These are phyloP conservation scores for Hylodesmum podocarpum DNA, from an alignment of 306 rosid species.

Conservation along the genomic window DNA sequence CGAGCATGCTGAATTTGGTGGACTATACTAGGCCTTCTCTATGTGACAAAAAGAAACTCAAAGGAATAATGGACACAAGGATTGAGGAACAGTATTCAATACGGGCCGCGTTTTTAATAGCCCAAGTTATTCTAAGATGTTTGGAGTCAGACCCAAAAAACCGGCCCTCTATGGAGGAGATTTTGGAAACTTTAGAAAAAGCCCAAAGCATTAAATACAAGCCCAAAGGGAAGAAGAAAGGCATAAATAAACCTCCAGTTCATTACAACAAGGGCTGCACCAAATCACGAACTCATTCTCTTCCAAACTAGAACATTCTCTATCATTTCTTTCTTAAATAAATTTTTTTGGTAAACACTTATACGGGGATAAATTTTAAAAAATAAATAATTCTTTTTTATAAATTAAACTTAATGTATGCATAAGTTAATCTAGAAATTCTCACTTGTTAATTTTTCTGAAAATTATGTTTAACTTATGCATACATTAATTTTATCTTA, in stretches of 20 bases:
- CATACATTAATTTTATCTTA: too few relatives aligned
- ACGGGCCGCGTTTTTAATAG: slow-evolving; percentile 44
- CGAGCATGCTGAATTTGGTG: slow-evolving; percentile 41
- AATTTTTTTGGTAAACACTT: too few relatives aligned
- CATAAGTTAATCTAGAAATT: too few relatives aligned
- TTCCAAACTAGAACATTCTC: neutral
- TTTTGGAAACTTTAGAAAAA: slow-evolving; percentile 42
- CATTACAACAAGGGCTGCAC: neutral
- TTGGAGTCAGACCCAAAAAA: slow-evolving; percentile 54
- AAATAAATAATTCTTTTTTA: too few relatives aligned
- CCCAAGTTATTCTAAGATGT: slow-evolving; percentile 53
- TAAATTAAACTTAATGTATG: too few relatives aligned
- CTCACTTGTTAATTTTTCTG: too few relatives aligned
- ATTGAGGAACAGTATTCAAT: slow-evolving; percentile 38
- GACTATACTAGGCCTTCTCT: slow-evolving; percentile 42
- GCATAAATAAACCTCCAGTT: neutral
- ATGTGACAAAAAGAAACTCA: slow-evolving; percentile 41
- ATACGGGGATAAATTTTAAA: too few relatives aligned
- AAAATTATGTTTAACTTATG: too few relatives aligned
- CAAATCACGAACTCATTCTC: neutral
- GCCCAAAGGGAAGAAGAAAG: slow-evolving; percentile 42
- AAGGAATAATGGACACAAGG: slow-evolving; percentile 51
- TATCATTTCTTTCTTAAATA: neutral
- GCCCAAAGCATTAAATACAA: slow-evolving; percentile 25
- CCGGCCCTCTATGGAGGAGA: slow-evolving; percentile 70